Conservation (phyloP, 441 rosid species). For the Corymbia citriodora region DNA sequence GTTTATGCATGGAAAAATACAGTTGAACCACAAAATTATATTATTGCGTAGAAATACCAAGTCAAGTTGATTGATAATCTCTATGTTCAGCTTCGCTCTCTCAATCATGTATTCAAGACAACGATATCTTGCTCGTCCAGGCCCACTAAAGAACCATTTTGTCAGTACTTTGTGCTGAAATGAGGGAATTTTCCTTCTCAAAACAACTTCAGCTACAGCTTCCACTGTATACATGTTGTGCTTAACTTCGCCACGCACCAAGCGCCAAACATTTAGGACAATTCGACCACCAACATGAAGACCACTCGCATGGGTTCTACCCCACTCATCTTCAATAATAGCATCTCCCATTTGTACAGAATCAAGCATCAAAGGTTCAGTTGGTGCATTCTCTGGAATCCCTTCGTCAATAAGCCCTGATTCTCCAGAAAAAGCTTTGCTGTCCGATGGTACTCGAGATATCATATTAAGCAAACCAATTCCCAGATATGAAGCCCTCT, state of each 20-base stretch:
- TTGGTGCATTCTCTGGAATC: slow-evolving; percentile 22
- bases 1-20: neutral
- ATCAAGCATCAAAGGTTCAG: slow-evolving; percentile 37
- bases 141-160: slow-evolving; percentile 82
- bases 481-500: slow-evolving; percentile 94
- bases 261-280: slow-evolving; percentile 89
- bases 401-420: slow-evolving; percentile 31
- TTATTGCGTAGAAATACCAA: slow-evolving; percentile 39
- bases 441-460: slow-evolving; percentile 62
- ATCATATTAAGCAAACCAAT: slow-evolving; percentile 73
- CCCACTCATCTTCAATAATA: slow-evolving; percentile 93
- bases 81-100: slow-evolving; percentile 78
- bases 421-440: slow-evolving; percentile 23
- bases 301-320: slow-evolving; percentile 97
- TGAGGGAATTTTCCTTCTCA: slow-evolving; percentile 78
- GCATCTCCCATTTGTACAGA: slow-evolving; percentile 42
- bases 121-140: slow-evolving; percentile 75
- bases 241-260: slow-evolving; percentile 88
- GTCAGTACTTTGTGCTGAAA: slow-evolving; percentile 61
- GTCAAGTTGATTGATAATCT: slow-evolving; percentile 86
- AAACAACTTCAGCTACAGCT: slow-evolving; percentile 83
- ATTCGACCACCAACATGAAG: slow-evolving; percentile 95
- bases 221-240: slow-evolving; percentile 82
- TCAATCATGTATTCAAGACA: slow-evolving; percentile 70
- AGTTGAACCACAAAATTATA: neutral